Evolutionary conservation across 2,329 filamentous ascomycete genomes (phyloP), one percentile per base, ranked within the genome.

Genomic region (Ceratocystis ficicola): DNA sequence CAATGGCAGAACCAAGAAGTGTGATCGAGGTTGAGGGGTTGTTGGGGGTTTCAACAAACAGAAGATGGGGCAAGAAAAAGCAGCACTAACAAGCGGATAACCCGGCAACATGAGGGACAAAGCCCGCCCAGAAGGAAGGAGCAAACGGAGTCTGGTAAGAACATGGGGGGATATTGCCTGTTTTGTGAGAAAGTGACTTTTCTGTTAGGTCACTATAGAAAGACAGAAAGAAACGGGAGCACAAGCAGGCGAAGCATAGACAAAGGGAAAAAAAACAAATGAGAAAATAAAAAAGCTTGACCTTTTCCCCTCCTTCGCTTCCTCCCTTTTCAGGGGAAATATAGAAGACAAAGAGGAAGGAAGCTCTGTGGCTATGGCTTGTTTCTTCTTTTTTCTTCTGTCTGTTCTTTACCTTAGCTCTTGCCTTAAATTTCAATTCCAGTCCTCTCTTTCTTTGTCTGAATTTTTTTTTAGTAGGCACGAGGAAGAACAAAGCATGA

Each of bases 321-420:
- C 48, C 48, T 52, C 48, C 48, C 48, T 28, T 52, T 52, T 52
- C 41, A 62, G 36, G 20, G 20, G 22, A 48, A 30, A 12, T 25
- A 62, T 15, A 5, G 5, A 62, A 20, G 17, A 62, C 25, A 62
- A 20, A 62, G 32, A 62, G 60, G 30, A 25, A n/a, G 41, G 20
- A 32, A 41, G 32, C 22, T 62, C 44, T 17, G 48, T 48, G 59
- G 50, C 55, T 36, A 5, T 36, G 65, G 60, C 65, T 63, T 60
- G 62, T 63, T 50, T 15, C 36, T 41, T 41, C 36, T 41, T 41
- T 41, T 41, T 50, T n/a, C 44, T 44, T 22, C 22, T 28, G 20
- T 25, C 25, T 28, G 8, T 48, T 22, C 17, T 22, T 48, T 17
- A 20, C 6, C 59, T 22, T 41, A 17, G 57, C 57, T 36, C 57